Evolutionary conservation across 2,329 filamentous ascomycete species (phyloP), one percentile per base, ranked within the genome.

Genomic region (Ophiognomonia clavigignenti-juglandacearum): DNA sequence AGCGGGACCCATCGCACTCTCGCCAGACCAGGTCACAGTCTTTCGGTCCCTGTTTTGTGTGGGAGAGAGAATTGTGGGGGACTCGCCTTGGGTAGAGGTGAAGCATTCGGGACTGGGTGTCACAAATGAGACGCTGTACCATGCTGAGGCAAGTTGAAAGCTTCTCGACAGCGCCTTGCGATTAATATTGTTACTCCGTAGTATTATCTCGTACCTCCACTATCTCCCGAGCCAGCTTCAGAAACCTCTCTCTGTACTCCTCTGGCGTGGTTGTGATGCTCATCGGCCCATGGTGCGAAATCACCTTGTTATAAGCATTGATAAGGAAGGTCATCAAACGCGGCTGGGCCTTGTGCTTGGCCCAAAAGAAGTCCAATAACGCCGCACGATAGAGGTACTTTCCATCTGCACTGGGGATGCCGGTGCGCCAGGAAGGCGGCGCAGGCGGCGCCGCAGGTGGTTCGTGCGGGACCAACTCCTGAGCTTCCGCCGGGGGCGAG

Each of bases 331-430:
- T 86, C 75, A 88, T 77, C 1, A 78, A 70, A 60, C 75, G 78
- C 1, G 86, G 80, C 45, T 80, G 82, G 0, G 82, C 56, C 54
- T 83, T 84, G 62, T 88, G 83, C 63, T 85, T 86, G 0, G 83
- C 79, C 85, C 85, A 89, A 68, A 89, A 88, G 65, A 90, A 89
- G 62, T 89, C 86, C 27, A 89, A 68, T 13, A 89, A 64, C 0
- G 83, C 75, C 4, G 77, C 82, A 3, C 85, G 75, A 57, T 87
- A 89, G 11, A 82, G 68, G 71, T 82, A 85, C 55, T 79, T 78
- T 0, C 78, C 78, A 56, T 87, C 80, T 0, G 73, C 68, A 9
- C 82, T 85, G 1, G 64, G 55, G 0, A 88, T 57, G 0, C 85
- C 85, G 0, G 69, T 74, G 10, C 84, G 71, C 85, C 85, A 89